These are phyloP conservation scores for Salix arbutifolia DNA, from an alignment of 345 rosid genomes.

Conservation along the genomic window DNA sequence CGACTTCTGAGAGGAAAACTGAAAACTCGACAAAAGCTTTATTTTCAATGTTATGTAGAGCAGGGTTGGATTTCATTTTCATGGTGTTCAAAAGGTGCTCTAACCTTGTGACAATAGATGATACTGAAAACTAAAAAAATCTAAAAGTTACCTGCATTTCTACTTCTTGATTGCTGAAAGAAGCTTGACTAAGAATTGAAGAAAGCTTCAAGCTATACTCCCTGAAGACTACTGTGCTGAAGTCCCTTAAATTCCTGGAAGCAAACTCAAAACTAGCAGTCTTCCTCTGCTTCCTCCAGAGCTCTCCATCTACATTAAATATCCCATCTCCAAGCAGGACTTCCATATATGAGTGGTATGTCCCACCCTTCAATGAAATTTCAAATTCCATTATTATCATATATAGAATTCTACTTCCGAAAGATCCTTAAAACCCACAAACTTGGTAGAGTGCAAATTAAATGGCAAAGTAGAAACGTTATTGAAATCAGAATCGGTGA, in stretches of 20 bases:
- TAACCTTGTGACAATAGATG: too few relatives aligned
- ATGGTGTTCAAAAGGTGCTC: too few relatives aligned
- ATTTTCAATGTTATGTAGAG: too few relatives aligned
- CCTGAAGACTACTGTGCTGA: slow-evolving; percentile 78
- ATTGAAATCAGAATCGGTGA: neutral
- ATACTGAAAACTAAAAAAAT: neutral
- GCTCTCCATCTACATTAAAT: slow-evolving; percentile 84
- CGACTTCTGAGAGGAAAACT: too few relatives aligned
- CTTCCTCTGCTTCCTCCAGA: slow-evolving; percentile 90
- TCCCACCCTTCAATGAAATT: slow-evolving; percentile 59
- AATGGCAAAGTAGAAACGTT: too few relatives aligned
- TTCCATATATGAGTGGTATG: slow-evolving; percentile 91
- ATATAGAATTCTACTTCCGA: neutral
- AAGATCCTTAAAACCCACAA: neutral
- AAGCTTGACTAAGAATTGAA: slow-evolving; percentile 53
- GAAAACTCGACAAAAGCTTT: too few relatives aligned
- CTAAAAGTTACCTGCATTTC: slow-evolving; percentile 71
- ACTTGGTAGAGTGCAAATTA: neutral
- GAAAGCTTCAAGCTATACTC: slow-evolving; percentile 81
- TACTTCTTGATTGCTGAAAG: slow-evolving; percentile 46
- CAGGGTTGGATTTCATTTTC: too few relatives aligned
- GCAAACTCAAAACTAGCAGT: slow-evolving; percentile 96
- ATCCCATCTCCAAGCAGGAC: slow-evolving; percentile 87
- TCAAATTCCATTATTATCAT: neutral
- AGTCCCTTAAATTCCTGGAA: slow-evolving; percentile 87